Conservation (phyloP, 306 rosid species). For the Begonia loranthoides region DNA sequence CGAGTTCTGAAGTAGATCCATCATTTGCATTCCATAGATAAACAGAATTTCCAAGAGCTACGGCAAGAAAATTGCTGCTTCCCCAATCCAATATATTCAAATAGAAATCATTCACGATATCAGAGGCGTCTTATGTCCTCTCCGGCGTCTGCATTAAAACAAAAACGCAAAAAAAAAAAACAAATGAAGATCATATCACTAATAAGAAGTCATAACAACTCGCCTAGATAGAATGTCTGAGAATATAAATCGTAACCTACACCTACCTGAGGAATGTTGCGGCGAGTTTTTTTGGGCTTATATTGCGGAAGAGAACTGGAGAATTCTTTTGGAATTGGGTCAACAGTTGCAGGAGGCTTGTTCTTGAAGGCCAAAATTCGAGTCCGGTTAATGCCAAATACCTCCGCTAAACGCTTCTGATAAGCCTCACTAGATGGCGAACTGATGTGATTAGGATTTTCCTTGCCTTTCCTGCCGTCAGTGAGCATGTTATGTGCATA, state of each 20-base stretch:
- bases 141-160: conserved; percentile 59
- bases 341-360: conserved; percentile 51
- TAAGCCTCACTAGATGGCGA: conserved; percentile 47
- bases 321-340: conserved; percentile 30
- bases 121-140: conserved; percentile 68
- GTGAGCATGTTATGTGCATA: conserved; percentile 37
- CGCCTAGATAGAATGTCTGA: too few relatives aligned
- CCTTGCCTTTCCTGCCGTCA: conserved; percentile 34
- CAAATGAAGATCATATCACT: too few relatives aligned
- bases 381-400: conserved; percentile 47
- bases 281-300: too few relatives aligned
- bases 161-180: too few relatives aligned
- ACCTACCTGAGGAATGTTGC: too few relatives aligned
- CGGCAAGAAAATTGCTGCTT: conserved; percentile 37
- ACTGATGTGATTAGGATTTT: conserved; percentile 24
- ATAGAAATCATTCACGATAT: conserved; percentile 47
- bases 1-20: conserved; percentile 51
- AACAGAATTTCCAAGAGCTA: conserved; percentile 47
- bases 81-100: conserved; percentile 68
- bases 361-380: conserved; percentile 73
- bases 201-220: too few relatives aligned
- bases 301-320: conserved; percentile 18
- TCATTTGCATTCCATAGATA: conserved; percentile 57
- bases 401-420: conserved; percentile 38
- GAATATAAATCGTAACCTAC: too few relatives aligned